Base-by-base conservation (phyloP, 2,329 filamentous ascomycete species). In the Fusarium sambucinum region DNA sequence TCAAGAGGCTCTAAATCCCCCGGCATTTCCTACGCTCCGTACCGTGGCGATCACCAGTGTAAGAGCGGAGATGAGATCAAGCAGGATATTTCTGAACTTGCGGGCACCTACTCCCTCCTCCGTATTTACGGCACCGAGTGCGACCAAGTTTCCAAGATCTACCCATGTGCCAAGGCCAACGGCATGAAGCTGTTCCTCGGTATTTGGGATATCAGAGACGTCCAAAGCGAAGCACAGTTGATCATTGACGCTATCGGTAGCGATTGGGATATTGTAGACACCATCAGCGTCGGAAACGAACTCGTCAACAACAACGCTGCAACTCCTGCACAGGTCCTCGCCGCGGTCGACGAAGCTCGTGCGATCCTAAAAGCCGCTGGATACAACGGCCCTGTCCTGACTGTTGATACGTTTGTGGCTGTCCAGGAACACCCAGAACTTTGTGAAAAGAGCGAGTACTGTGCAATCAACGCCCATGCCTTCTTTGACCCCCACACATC, bases 51-150 rank as follows among this genome's bases (percentile, higher is more conserved):
- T 61, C 82, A 86, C 30, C 79, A 79, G 57, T 96, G 93, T 85
- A 96, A 95, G 78, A 82, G 85, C 8, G 80, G 84, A 54, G 79
- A 81, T 2, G 82, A 92, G 70, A 84, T 96, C 52, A 82, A 86
- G 62, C 75, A 80, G 21, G 93, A 97, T 73, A 87, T 96, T 70
- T 79, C 80, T 17, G 79, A 79, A 52, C 81, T 88, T 29, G 81
- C 80, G 16, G 76, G 79, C 23, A 77, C 79, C 16, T 94, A 91
- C 78, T 83, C 83, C 19, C 78, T 89, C 35, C 81, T 96, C 55
- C 91, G 94, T 51, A 86, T 92, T 74, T 97, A 97, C 75, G 93
- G 93, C 53, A 88, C 89, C 59, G 92, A 94, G 77, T 96, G 93
- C 78, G 82, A 92, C 73, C 91, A 94, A 77, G 85, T 93, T 38